Base-by-base conservation (phyloP, 2,329 filamentous ascomycete genomes). In the Arthrobotrys megalospora region DNA sequence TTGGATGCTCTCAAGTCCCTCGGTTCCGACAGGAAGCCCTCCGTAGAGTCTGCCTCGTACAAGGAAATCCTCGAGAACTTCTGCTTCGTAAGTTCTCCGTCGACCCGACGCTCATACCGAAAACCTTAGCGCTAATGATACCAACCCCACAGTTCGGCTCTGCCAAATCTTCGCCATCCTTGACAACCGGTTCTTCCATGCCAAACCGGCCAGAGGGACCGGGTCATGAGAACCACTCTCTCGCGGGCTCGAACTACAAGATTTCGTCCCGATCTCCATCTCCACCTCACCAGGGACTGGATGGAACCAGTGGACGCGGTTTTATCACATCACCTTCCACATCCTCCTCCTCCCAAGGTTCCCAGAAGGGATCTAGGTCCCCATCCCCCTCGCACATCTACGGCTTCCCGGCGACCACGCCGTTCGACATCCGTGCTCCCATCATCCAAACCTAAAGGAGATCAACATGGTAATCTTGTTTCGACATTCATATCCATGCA, bases 31-130 rank as follows among this genome's bases (percentile, higher is more conserved):
- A 88, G 89, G 82, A 90, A 91, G 83, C 90, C 91, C 52, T 88
- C 89, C 82, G 91, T 97, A 81, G 90, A 94, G 78, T 96, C 94
- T 80, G 91, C 93, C 78, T 94, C 95, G 77, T 98, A 99, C 85
- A 93, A 96, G 86, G 96, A 99, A 86, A 89, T 99, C 81, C 92
- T 99, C 85, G 94, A 97, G 87, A 97, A 97, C 87, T 99, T 97
- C 88, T 99, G 96, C 89, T 99, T 98, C 90, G 95, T 97, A 95
- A 90, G 95, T 97, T 88, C 88, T 83, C 85, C 58, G 36, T 85
- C 67, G 34, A 24, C 34, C 32, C 34, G 45, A 68, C 34, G 38
- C 53, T 34, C 66, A 62, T 70, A 48, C 19, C 48, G 45, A 38
- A 50, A 16, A 50, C 53, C 55, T 11, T 71, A 45, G 38, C 69